phyloP scores from a whole-genome alignment of 371 early-diverging fungal species.

The Mortierella sp. region DNA sequence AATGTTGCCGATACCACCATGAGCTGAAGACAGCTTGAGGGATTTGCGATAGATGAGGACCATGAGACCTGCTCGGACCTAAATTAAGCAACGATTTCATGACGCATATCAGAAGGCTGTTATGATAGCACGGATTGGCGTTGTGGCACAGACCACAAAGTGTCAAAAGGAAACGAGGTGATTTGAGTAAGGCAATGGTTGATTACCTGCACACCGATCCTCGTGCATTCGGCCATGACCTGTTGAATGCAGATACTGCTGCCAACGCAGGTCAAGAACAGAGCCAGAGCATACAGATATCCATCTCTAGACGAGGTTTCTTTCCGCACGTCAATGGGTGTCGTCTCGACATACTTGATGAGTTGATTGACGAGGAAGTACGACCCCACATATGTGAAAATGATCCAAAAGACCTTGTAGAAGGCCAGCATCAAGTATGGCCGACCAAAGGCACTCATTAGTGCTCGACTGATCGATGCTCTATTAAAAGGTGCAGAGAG shows the following conservation, averaged over 20 bases:
- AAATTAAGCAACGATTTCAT: slow-evolving; percentile 6
- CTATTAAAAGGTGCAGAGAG: slow-evolving; percentile 24
- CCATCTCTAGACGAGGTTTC: slow-evolving; percentile 47
- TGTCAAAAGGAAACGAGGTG: no score
- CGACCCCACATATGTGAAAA: slow-evolving; percentile 69
- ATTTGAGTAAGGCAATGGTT: background rate
- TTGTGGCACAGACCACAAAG: background rate
- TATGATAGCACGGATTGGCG: background rate
- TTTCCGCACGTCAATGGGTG: background rate
- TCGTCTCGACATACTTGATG: slow-evolving; percentile 57
- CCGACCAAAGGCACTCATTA: slow-evolving; percentile 64
- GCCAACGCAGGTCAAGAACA: slow-evolving; percentile 61
- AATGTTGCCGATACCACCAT: slow-evolving; percentile 76
- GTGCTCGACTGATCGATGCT: slow-evolving; percentile 59
- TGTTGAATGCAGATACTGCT: slow-evolving; percentile 72
- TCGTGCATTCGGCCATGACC: slow-evolving; percentile 66
- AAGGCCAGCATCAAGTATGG: slow-evolving; percentile 65
- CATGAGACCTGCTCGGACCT: slow-evolving; percentile 76
- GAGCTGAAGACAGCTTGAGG: slow-evolving; percentile 68
- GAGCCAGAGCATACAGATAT: slow-evolving; percentile 63
- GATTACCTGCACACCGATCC: slow-evolving; percentile 71
- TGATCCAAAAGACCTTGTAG: slow-evolving; percentile 73
- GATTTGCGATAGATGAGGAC: slow-evolving; percentile 80
- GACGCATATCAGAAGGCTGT: background rate
- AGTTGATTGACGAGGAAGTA: slow-evolving; percentile 64